Base-by-base conservation (phyloP, 768 basidiomycete species). In the Trametes punicea region DNA sequence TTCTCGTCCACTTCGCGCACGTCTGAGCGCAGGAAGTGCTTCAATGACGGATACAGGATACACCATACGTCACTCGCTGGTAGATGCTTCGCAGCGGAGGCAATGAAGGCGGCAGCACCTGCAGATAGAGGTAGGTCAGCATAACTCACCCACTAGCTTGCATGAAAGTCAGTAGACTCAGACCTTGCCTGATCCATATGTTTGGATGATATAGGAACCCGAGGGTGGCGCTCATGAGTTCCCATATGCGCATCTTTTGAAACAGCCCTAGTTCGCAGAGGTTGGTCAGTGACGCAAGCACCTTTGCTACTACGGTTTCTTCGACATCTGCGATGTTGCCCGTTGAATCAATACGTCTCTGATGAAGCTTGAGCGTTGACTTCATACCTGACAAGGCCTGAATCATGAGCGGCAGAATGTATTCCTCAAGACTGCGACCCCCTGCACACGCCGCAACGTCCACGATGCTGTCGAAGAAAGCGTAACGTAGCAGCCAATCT, bases 191-290 rank as follows among this genome's bases (percentile, higher is more conserved):
- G 69, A 98, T 91, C 96, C 96, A 98, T 20, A 85, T 73, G 68
- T 97, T 95, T 0, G 97, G 96, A 69, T 99, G 97, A 62, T 92
- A 96, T 47, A 98, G 73, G 70, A 98, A 95, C 1, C 90, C 90
- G 27, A 93, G 73, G 0, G 88, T 87, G 0, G 87, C 85, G 50
- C 88, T 89, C 84, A 96, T 91, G 31, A 98, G 76, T 63, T 98
- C 97, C 95, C 97, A 98, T 55, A 97, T 85, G n/a, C 90, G 82
- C 84, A 92, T 90, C 71, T 93, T 93, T 70, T 89, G 86, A 71
- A 98, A 90, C 3, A 98, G 72, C 0, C 92, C 90, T 7, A 97
- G 78, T 67, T 95, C 91, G 60, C 91, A 92, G 15, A 98, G 78
- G 64, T 88, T 93, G 0, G 92, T 92, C 54, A 98, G 75, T 2